phyloP scores from a whole-genome alignment of 495 filamentous ascomycete species.

The Aspergillus hancockii region DNA sequence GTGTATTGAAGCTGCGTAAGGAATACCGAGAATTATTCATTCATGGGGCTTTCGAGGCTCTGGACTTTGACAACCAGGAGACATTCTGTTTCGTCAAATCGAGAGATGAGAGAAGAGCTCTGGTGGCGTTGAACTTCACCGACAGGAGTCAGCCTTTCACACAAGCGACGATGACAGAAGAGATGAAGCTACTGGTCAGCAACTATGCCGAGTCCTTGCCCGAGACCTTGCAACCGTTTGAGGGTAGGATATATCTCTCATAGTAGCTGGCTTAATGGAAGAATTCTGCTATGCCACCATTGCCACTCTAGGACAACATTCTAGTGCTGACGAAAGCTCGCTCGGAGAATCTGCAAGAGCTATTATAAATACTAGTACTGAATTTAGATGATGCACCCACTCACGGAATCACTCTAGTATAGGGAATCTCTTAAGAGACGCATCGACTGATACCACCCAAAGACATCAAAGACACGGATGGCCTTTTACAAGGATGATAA shows the following conservation, averaged over 20 bases:
- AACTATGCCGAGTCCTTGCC: slow-evolving; percentile 6
- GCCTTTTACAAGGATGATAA: too few relatives aligned
- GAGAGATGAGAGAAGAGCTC: slow-evolving; percentile 6
- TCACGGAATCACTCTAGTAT: too few relatives aligned
- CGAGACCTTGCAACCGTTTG: slow-evolving; percentile 13
- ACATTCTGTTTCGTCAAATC: slow-evolving; percentile 28
- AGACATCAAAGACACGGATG: too few relatives aligned
- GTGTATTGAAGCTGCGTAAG: slow-evolving; percentile 44
- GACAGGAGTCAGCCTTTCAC: slow-evolving; percentile 12
- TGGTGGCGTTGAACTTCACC: slow-evolving; percentile 26
- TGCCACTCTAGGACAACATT: too few relatives aligned
- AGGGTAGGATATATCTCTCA: slow-evolving; percentile 17
- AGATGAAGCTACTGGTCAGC: slow-evolving; percentile 9
- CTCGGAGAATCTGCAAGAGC: too few relatives aligned
- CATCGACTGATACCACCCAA: too few relatives aligned
- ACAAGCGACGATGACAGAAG: background rate
- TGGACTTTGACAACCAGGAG: slow-evolving; percentile 35
- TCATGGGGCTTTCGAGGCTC: slow-evolving; percentile 52
- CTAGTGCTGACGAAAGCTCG: too few relatives aligned
- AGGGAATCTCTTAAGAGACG: too few relatives aligned
- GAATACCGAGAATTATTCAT: slow-evolving; percentile 49
- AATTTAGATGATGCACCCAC: too few relatives aligned
- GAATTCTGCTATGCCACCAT: too few relatives aligned
- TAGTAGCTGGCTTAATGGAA: background rate
- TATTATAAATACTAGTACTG: too few relatives aligned